Evolutionary conservation across 768 basidiomycete species (phyloP), one percentile per base, ranked within the genome.

Genomic region (Krasilnikovozyma curviuscula): DNA sequence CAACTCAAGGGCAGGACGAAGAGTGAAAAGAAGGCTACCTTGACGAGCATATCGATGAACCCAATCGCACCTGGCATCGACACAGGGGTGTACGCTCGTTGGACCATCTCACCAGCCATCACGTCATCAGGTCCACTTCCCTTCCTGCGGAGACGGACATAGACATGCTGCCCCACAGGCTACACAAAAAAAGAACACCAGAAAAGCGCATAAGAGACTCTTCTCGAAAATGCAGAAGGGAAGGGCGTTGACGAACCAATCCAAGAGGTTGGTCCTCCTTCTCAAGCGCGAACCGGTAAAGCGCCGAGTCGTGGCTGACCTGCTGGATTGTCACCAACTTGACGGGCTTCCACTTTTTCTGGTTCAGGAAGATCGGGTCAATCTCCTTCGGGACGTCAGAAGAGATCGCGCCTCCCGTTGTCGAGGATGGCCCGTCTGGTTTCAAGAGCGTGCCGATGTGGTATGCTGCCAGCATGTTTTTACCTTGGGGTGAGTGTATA

Each of bases 1-100:
- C n/a, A n/a, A n/a, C n/a, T n/a, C n/a, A n/a, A n/a, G n/a, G n/a
- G n/a, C n/a, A n/a, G n/a, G n/a, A n/a, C n/a, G n/a, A n/a, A n/a
- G n/a, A n/a, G n/a, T n/a, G n/a, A n/a, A n/a, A n/a, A n/a, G n/a
- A n/a, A n/a, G n/a, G n/a, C n/a, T n/a, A 3, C n/a, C 25, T 52
- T 78, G 59, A 78, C 62, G 41, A 77, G 60, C 41, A 75, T 57
- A 44, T 76, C 74, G 29, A 77, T 64, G 48, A 59, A 68, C 0
- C 75, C 75, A 21, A 55, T 59, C 2, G 66, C 68, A 21, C 63
- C 60, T 34, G 60, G 54, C 40, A 55, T 55, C 24, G 73, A 74
- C n/a, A 76, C 66, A 0, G 76, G 76, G 0, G 75, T 77, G 50
- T 77, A 78, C 0, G 75, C 72, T 13, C 76, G 66, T 50, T 74